Conservation (phyloP, 768 basidiomycete genomes). For the Trametes meyenii region DNA sequence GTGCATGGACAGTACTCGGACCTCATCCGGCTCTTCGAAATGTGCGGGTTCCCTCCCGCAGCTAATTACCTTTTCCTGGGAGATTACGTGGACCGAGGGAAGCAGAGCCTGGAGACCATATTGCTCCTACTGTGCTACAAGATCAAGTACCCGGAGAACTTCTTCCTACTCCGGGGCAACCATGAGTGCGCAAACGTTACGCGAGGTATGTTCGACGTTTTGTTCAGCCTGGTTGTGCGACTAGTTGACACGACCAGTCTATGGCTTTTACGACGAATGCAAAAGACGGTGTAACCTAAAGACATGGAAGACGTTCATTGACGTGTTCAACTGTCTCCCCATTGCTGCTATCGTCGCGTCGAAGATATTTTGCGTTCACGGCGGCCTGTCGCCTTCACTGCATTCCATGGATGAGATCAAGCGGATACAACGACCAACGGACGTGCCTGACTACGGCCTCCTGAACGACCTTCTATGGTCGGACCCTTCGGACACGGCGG, state of each 20-base stretch:
- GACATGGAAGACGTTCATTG: constrained; percentile 99
- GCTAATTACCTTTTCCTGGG: constrained; percentile 99
- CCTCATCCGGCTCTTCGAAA: constrained; percentile 97
- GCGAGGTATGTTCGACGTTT: constrained; percentile 66
- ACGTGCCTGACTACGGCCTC: constrained; percentile 97
- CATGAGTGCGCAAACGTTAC: constrained; percentile 99
- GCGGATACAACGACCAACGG: constrained; percentile 95
- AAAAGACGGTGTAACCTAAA: constrained; percentile 99
- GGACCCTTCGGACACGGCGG: constrained; percentile 95
- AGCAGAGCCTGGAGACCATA: constrained; percentile 98
- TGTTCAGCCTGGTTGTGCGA: constrained; percentile 1
- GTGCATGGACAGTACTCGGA: constrained; percentile 99
- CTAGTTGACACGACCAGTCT: constrained; percentile 57
- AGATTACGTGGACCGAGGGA: constrained; percentile 98
- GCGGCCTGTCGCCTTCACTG: constrained; percentile 89
- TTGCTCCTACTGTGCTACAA: constrained; percentile 97
- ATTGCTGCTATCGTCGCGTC: constrained; percentile 98
- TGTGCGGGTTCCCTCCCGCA: constrained; percentile 98
- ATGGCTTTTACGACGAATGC: constrained; percentile 99
- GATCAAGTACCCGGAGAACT: constrained; percentile 99
- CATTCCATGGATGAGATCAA: constrained; percentile 99
- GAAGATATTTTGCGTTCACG: constrained; percentile 99
- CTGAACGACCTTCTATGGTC: constrained; percentile 98
- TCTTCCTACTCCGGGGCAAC: constrained; percentile 96
- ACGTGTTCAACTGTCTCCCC: constrained; percentile 98